Percentiles rank a stretch among this genome's conserved stretches.
Conservation (phyloP, 1,284 basidiomycete genomes). For the Ceratobasidium sp. region DNA sequence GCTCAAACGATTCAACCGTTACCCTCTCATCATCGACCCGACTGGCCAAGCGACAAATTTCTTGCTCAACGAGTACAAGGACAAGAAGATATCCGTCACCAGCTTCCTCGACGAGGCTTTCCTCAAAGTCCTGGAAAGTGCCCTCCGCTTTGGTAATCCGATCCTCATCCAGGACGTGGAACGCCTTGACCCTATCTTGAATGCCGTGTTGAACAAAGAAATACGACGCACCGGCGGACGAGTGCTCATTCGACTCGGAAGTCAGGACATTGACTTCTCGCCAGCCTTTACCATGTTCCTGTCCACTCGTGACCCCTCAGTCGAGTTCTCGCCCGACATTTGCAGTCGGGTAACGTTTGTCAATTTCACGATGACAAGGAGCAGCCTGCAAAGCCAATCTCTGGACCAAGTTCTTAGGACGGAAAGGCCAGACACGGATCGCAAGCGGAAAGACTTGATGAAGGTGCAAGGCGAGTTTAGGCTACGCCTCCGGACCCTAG, state of each 20-base stretch:
- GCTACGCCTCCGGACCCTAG: conserved; percentile 90
- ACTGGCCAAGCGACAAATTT: conserved; percentile 98
- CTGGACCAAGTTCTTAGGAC: conserved; percentile 97
- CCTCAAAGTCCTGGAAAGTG: conserved; percentile 97
- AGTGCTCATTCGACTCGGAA: conserved; percentile 97
- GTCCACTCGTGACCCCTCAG: conserved; percentile 95
- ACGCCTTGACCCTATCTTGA: conserved; percentile 97
- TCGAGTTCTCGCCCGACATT: conserved; percentile 98
- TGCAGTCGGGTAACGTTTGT: conserved; percentile 99
- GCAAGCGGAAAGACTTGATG: conserved; percentile 97
- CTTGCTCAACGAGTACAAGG: conserved; percentile 94
- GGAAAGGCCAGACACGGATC: conserved; percentile 96
- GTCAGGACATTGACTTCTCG: conserved; percentile 99
- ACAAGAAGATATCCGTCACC: conserved; percentile 97
- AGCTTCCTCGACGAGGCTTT: conserved; percentile 99
- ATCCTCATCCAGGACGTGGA: conserved; percentile 98
- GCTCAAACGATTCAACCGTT: conserved; percentile 98
- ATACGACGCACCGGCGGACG: conserved; percentile 95
- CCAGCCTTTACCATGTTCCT: conserved; percentile 99
- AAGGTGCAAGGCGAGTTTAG: conserved; percentile 99
- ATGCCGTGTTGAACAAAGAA: conserved; percentile 97
- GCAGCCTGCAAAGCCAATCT: conserved; percentile 97
- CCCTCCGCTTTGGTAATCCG: conserved; percentile 98
- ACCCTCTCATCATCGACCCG: conserved; percentile 98
- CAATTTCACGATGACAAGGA: conserved; percentile 99